Conservation (phyloP, 768 basidiomycete species). For the Boletus barrowsii region DNA sequence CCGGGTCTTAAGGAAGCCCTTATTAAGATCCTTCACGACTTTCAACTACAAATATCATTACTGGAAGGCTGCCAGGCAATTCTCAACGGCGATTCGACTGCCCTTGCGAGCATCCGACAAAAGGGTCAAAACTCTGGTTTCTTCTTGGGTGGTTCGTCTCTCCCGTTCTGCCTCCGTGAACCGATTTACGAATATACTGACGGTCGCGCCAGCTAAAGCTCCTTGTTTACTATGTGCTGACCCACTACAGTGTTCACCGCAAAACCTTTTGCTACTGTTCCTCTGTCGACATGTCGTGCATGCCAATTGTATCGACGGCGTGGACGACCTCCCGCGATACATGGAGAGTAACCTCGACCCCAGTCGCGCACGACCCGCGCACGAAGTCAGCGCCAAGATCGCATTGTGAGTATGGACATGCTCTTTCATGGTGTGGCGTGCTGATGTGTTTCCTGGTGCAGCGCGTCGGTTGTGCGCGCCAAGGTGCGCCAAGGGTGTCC, state of each 20-base stretch:
- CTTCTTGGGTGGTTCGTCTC: conserved; percentile 62
- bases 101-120: conserved; percentile 66
- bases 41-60: conserved; percentile 89
- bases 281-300: conserved; percentile 89
- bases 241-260: conserved; percentile 54
- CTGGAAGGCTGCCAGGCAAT: conserved; percentile 91
- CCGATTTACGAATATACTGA: not conserved
- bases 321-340: conserved; percentile 58
- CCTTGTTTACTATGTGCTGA: conserved; percentile 66
- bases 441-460: conserved; percentile 24
- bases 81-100: conserved; percentile 75
- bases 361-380: conserved; percentile 35
- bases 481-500: conserved; percentile 71
- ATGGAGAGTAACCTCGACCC: conserved; percentile 51
- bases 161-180: not conserved
- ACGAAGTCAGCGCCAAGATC: conserved; percentile 66
- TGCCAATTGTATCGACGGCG: conserved; percentile 68
- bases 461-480: conserved; percentile 68
- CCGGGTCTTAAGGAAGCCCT: conserved; percentile 91
- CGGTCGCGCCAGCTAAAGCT: conserved; percentile 46
- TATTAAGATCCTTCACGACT: conserved; percentile 96
- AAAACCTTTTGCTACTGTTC: conserved; percentile 69
- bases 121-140: conserved; percentile 78
- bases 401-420: conserved; percentile 57
- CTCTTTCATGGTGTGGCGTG: not conserved